Base-by-base conservation (phyloP, 192 early-diverging fungal genomes). In the Coemansia biformis region DNA sequence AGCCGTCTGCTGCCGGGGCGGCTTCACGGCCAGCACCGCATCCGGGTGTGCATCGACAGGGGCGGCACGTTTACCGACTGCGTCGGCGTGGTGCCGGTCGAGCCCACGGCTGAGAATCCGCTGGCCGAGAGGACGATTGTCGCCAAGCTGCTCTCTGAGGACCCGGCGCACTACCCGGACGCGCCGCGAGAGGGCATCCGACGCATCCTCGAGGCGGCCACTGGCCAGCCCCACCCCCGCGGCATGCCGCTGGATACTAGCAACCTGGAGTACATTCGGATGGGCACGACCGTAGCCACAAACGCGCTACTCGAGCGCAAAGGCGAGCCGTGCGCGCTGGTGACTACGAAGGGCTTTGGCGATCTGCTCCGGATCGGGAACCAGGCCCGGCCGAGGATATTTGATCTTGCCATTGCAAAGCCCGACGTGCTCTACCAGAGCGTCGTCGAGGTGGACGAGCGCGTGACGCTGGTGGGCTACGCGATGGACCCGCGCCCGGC, bases 31-130 rank as follows among this genome's bases (percentile, higher is more conserved):
- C 44, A 57, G 15, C 50, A 57, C 33, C 31, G 32, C 15, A 48
- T 70, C 16, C 46, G 66, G 16, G 51, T 70, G 5, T 86, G 84
- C 74, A 91, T 96, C 43, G 93, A 97, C 66, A 79, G 94, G 28
- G 94, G 94, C 12, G 94, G 95, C 16, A 98, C 95, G 5, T 96
- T 98, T 66, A 96, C 95, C 1, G 95, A 98, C 77, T 92, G 90
- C 67, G 86, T 92, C 38, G 92, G 82, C 2, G 86, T 83, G 39
- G 68, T 83, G 24, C 81, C 83, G 2, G 78, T 75, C 10, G 67
- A 70, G 13, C 51, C 54, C n/a, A n/a, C n/a, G n/a, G n/a, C n/a
- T n/a, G n/a, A n/a, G n/a, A n/a, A n/a, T n/a, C n/a, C n/a, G n/a
- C n/a, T n/a, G 1, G 57, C 68, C 32, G 79, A 81, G 16, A 61